phyloP scores from a whole-genome alignment of 345 rosid species.

The Luvunga scandens region DNA sequence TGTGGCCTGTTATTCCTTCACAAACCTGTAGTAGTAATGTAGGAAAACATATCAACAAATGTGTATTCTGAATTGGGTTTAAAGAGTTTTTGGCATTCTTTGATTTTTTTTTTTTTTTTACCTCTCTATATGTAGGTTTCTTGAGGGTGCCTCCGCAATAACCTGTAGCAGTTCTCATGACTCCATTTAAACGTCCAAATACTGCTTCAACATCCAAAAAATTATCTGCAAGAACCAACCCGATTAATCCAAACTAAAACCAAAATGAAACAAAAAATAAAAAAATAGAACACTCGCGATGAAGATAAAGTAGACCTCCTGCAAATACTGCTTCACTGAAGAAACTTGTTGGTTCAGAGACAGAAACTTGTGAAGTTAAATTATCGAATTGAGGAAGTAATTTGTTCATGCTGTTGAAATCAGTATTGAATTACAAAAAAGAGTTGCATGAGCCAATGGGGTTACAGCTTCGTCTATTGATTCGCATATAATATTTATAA shows the following conservation, averaged over 20 bases:
- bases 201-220: slow-evolving; percentile 24
- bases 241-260: not conserved
- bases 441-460: not conserved
- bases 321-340: slow-evolving; percentile 22
- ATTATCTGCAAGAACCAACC: not conserved
- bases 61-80: not conserved
- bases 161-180: slow-evolving; percentile 17
- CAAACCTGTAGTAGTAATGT: slow-evolving; percentile 2
- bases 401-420: not conserved
- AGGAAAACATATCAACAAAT: not conserved
- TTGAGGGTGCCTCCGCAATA: slow-evolving; percentile 21
- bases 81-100: not conserved
- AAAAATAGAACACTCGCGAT: too few relatives aligned
- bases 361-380: not conserved
- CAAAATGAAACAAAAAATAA: not conserved
- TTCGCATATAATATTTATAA: too few relatives aligned
- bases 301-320: slow-evolving; percentile 11
- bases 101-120: not conserved
- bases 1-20: slow-evolving; percentile 24
- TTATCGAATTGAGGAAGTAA: slow-evolving; percentile 10
- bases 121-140: slow-evolving; percentile 14
- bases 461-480: too few relatives aligned
- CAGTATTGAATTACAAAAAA: not conserved
- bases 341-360: not conserved
- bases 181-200: slow-evolving; percentile 20